Evolutionary conservation across 2,329 filamentous ascomycete genomes (phyloP).

Genomic region (Ceratocystis cubensis): DNA sequence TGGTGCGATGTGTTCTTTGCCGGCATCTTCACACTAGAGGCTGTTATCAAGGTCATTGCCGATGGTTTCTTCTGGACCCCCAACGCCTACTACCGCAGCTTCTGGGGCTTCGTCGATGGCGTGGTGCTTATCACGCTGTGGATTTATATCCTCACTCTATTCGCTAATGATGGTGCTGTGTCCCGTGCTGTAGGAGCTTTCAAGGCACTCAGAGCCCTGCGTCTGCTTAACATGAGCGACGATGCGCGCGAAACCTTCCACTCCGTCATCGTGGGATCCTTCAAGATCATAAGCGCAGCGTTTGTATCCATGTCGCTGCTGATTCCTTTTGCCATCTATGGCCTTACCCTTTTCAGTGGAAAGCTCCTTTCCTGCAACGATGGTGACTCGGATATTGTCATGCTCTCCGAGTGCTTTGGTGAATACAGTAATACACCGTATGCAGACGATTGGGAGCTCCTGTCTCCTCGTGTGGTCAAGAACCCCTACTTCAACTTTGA

Average conservation of each 20-base stretch:
- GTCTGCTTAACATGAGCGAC: slow-evolving; percentile 89
- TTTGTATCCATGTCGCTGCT: slow-evolving; percentile 89
- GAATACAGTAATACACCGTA: slow-evolving; percentile 69
- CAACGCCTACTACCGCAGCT: slow-evolving; percentile 91
- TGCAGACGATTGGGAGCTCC: slow-evolving; percentile 59
- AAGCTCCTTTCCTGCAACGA: slow-evolving; percentile 66
- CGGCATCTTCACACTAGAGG: slow-evolving; percentile 71
- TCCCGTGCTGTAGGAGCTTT: slow-evolving; percentile 90
- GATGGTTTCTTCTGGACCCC: slow-evolving; percentile 95
- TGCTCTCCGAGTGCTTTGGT: slow-evolving; percentile 64
- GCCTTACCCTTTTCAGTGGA: slow-evolving; percentile 82
- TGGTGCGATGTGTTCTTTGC: slow-evolving; percentile 90
- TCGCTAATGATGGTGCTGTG: slow-evolving; percentile 69
- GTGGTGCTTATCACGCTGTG: slow-evolving; percentile 85
- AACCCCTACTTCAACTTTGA: slow-evolving; percentile 90
- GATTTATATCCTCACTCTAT: slow-evolving; percentile 79
- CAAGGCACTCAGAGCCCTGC: slow-evolving; percentile 84
- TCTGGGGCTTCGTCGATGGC: slow-evolving; percentile 92
- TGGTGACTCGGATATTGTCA: slow-evolving; percentile 37
- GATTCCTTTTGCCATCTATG: slow-evolving; percentile 94
- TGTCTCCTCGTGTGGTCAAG: slow-evolving; percentile 66
- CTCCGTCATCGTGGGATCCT: slow-evolving; percentile 84
- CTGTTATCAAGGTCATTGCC: slow-evolving; percentile 81
- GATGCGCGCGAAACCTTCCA: slow-evolving; percentile 94
- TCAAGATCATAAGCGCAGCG: slow-evolving; percentile 86